Evolutionary conservation across 1,284 basidiomycete species (phyloP).

Genomic region (Heliocybe sulcata): DNA sequence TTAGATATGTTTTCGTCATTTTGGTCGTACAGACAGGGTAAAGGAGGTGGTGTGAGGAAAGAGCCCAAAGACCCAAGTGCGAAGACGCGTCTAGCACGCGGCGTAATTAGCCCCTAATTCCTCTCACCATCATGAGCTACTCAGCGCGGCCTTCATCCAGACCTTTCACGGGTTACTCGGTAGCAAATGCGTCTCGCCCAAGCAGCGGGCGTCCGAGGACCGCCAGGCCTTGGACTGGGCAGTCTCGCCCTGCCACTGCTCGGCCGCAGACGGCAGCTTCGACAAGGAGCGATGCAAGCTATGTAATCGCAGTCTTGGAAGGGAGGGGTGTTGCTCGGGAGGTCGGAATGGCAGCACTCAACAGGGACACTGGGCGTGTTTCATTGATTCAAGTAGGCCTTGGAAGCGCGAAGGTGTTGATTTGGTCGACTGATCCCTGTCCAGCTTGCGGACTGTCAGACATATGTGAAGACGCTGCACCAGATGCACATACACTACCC

Average conservation of each 20-base stretch:
- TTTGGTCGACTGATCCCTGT: neutral
- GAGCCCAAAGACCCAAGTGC: neutral
- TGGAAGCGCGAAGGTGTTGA: constrained; percentile 9
- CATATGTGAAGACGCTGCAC: constrained; percentile 84
- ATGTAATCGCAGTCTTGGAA: constrained; percentile 64
- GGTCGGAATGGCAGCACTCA: constrained; percentile 81
- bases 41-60: neutral
- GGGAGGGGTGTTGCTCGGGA: constrained; percentile 72
- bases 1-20: constrained; percentile 78
- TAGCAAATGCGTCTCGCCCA: neutral
- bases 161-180: neutral
- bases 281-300: constrained; percentile 46
- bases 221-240: constrained; percentile 18
- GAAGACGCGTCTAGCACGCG: neutral
- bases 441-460: constrained; percentile 75
- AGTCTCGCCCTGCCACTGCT: constrained; percentile 22
- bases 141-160: neutral
- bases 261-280: constrained; percentile 60
- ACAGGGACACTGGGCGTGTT: constrained; percentile 72
- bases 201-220: constrained; percentile 31
- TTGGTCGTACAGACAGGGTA: constrained; percentile 15
- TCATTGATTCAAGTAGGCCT: constrained; percentile 58
- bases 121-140: neutral
- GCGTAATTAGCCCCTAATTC: neutral
- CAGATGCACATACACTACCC: constrained; percentile 79